phyloP scores from a whole-genome alignment of 2,329 filamentous ascomycete species.

The Ophiostoma piceae region DNA sequence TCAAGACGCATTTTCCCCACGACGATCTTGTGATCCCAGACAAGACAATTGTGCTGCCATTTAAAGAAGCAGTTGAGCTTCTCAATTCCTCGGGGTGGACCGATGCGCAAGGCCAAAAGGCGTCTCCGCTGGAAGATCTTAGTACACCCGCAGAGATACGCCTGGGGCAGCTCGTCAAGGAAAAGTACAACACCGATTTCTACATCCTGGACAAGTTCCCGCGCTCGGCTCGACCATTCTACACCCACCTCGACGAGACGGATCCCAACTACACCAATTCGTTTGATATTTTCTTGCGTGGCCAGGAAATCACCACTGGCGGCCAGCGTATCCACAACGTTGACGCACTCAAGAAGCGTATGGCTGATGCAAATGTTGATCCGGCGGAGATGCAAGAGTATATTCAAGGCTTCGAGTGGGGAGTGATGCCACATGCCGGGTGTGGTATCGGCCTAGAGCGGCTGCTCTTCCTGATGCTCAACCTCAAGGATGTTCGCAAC shows the following conservation, averaged over 20 bases:
- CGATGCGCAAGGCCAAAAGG: slow-evolving; percentile 67
- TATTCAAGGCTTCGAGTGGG: slow-evolving; percentile 80
- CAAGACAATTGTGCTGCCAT: slow-evolving; percentile 74
- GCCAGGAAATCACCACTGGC: slow-evolving; percentile 87
- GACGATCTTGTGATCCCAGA: slow-evolving; percentile 84
- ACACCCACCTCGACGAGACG: slow-evolving; percentile 76
- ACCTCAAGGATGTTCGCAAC: slow-evolving; percentile 82
- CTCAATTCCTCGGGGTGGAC: slow-evolving; percentile 71
- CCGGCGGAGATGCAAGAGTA: slow-evolving; percentile 87
- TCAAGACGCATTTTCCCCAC: slow-evolving; percentile 81
- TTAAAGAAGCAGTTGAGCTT: slow-evolving; percentile 73
- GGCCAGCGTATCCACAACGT: slow-evolving; percentile 89
- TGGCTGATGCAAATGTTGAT: slow-evolving; percentile 69
- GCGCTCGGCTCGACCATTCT: slow-evolving; percentile 76
- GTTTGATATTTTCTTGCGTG: slow-evolving; percentile 90
- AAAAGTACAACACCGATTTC: slow-evolving; percentile 84
- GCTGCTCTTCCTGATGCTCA: slow-evolving; percentile 77
- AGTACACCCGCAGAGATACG: slow-evolving; percentile 82
- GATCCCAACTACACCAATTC: slow-evolving; percentile 76
- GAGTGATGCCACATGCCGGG: slow-evolving; percentile 81
- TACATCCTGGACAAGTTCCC: slow-evolving; percentile 95
- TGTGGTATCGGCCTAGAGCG: slow-evolving; percentile 88
- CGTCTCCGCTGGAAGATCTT: slow-evolving; percentile 72
- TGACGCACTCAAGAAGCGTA: slow-evolving; percentile 66
- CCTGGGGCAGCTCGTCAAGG: slow-evolving; percentile 75